Evolutionary conservation across 306 rosid species (phyloP), one percentile per base, ranked within the genome.

Genomic region (Begonia peltatifolia): DNA sequence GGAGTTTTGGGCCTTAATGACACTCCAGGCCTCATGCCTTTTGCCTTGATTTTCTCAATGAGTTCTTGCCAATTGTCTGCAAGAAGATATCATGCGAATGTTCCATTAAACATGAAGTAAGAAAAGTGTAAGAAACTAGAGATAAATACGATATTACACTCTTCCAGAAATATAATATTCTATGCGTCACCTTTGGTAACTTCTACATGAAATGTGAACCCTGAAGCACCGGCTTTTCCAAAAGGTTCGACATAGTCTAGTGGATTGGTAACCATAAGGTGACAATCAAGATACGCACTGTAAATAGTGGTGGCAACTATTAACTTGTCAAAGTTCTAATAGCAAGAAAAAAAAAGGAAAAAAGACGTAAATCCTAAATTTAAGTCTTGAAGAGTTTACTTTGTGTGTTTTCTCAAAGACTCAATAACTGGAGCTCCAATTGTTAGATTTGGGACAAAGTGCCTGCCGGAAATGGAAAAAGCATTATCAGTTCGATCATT

Each of bases 231-330:
- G 53, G 99, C 95, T 74, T 67, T 86, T 55, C 70, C 84, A 65
- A 92, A 36, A 57, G 94, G 83, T 57, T 92, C 94, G 64, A 86
- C 81, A 62, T 84, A 87, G 77, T 84, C 94, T 60, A 84, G 71
- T 51, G 96, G 96, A 69, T 87, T 87, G 12, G 96, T 84, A 51
- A 87, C 96, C 96, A 87, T 87, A 57, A 92, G 93, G 68, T 92
- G 99, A 58, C 96, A 92, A 67, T 92, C 99, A 59, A 92, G 73
- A 81, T 92, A 92, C 20, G 93, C 94, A 67, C 99, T 92, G 76
- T 49, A 57, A 47, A 38, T 56, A 41, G 56, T 48, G 20, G 50
- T 15, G 47, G 61, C 9, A 14, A 47, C n/a, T 18, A 55, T 30
- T 60, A 52, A 56, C 60, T 41, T 53, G 18, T 18, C 53, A 60